Evolutionary conservation across 208 protist genomes (phyloP).

Genomic region (Acanthamoeba lenticulata): DNA sequence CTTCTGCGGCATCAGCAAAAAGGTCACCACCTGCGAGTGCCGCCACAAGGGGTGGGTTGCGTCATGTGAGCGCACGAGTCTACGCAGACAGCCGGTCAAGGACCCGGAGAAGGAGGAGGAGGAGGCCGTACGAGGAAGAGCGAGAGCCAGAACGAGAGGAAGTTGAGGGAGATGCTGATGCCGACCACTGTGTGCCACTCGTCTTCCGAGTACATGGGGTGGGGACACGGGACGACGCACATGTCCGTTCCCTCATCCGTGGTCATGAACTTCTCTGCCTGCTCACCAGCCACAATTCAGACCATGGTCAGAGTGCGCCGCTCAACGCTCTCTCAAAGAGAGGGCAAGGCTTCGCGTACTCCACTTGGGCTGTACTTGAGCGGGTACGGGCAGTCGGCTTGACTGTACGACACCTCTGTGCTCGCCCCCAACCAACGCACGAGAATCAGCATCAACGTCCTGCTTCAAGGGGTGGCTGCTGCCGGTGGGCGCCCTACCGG

Average conservation of each 20-base stretch:
- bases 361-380: neutral
- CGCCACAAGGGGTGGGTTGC: too few species aligned
- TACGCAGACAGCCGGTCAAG: neutral
- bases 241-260: neutral
- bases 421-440: too few species aligned
- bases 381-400: neutral
- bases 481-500: neutral
- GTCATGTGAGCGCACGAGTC: too few species aligned
- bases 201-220: neutral
- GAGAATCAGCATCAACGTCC: neutral
- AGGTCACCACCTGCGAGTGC: neutral
- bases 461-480: neutral
- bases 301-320: neutral
- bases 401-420: neutral
- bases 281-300: too few species aligned
- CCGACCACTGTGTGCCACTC: neutral
- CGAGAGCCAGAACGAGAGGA: slow-evolving; percentile 28
- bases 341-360: neutral
- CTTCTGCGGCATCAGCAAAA: slow-evolving; percentile 26
- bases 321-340: neutral
- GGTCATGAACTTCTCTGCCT: neutral
- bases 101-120: neutral
- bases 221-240: neutral
- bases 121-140: neutral
- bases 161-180: neutral